Evolutionary conservation across 179 eudicot genomes (phyloP), one percentile per base, ranked within the genome.

Genomic region (Silene noctiflora): DNA sequence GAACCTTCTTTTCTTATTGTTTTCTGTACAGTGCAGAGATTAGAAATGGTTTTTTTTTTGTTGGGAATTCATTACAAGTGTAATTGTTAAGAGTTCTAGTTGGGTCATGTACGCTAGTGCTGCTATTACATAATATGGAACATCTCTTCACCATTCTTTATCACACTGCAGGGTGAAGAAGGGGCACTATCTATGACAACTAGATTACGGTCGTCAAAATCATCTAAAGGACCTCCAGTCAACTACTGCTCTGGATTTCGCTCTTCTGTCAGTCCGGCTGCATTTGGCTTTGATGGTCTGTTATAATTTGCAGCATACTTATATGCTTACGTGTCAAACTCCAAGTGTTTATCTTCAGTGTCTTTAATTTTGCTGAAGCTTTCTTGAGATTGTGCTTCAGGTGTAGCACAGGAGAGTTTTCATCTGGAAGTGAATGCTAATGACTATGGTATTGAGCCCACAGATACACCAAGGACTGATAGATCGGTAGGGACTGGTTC

Each of bases 151-250:
- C 25, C 44, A 66, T 70, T 31, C 69, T 66, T 17, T 66, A 22
- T 75, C 61, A 63, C 35, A n/a, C 21, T 85, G 77, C 78, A 95
- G 99, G 99, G 99, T 61, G 99, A 95, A 85, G 99, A 95, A 84
- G 99, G 99, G 69, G 98, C 99, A 6, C 94, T 95, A 76, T 95
- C 99, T 68, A 91, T 95, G 99, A 95, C 99, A 33, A 95, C 97
- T 68, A 93, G 89, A 80, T 68, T 79, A 75, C 83, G 87, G 53
- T 88, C 93, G 53, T 74, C 68, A 77, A 89, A 78, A 81, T 84
- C 96, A 76, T 91, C 98, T 16, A 95, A 93, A 77, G 96, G 97
- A 72, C 83, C 93, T 39, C 98, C 99, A 33, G 98, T 95, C 74
- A 95, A 95, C 81, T 95, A 95, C 79, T 95, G 99, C 75, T 93